phyloP scores from a whole-genome alignment of 192 early-diverging fungal species.

The Coemansia sp. region DNA sequence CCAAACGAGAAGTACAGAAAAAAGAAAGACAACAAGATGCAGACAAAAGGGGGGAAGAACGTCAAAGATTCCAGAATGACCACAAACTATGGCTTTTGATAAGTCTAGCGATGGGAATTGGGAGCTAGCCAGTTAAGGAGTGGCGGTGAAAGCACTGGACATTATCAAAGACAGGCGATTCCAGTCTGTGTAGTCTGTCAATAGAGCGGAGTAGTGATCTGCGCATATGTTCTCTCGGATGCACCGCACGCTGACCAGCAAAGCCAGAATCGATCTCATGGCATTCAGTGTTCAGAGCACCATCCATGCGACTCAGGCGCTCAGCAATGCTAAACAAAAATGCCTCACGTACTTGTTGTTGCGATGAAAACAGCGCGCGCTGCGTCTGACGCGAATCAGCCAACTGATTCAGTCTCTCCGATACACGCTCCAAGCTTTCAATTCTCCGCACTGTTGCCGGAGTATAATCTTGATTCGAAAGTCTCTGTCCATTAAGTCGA shows the following conservation, averaged over 20 bases:
- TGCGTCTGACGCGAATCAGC: conserved; percentile 1
- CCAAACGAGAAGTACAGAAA: not conserved
- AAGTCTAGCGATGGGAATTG: not conserved
- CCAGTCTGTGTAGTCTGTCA: conserved; percentile 20
- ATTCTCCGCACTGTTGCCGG: conserved; percentile 16
- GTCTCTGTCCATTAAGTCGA: conserved; percentile 21
- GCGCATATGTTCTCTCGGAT: conserved; percentile 42
- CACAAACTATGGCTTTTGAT: not conserved
- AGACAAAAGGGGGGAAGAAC: too few relatives aligned
- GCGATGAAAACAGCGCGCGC: conserved; percentile 2
- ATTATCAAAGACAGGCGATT: conserved; percentile 1
- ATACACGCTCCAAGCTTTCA: conserved; percentile 25
- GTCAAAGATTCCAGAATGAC: too few relatives aligned
- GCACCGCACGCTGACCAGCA: conserved; percentile 3
- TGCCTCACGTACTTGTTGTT: conserved; percentile 14
- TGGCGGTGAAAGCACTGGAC: conserved; percentile 17
- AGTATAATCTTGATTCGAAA: conserved; percentile 43
- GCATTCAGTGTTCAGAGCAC: too few relatives aligned
- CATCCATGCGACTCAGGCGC: conserved; percentile 15
- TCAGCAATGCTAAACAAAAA: conserved; percentile 28
- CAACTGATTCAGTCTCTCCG: conserved; percentile 1
- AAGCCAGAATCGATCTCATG: too few relatives aligned
- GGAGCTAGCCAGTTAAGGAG: not conserved
- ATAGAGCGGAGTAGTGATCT: conserved; percentile 24
- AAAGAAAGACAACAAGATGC: too few relatives aligned